These are phyloP conservation scores for Adansonia grandidieri DNA, from an alignment of 441 rosid species.

Conservation along the genomic window DNA sequence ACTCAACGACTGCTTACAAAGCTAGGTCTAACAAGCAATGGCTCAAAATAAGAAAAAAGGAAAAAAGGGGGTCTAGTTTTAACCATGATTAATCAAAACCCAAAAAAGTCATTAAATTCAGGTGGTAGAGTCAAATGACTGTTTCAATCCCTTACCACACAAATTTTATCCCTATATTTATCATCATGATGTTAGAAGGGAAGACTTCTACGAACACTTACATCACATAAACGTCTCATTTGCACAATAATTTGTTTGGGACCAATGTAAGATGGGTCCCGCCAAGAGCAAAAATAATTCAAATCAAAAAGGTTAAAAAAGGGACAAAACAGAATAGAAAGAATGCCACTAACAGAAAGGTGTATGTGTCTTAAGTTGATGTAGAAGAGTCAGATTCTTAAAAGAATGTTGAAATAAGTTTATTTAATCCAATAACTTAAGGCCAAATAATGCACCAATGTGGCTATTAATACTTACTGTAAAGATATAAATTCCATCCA, in stretches of 20 bases:
- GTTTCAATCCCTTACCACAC: conserved; percentile 2
- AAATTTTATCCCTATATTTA: not conserved
- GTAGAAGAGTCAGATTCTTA: not conserved
- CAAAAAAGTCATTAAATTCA: not conserved
- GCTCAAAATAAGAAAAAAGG: no score
- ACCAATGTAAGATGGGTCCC: conserved; percentile 19
- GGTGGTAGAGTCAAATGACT: no score
- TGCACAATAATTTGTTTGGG: not conserved
- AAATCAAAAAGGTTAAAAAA: conserved; percentile 6
- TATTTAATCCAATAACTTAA: conserved; percentile 15
- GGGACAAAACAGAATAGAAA: not conserved
- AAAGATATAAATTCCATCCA: conserved; percentile 98
- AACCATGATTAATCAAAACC: conserved; percentile 5
- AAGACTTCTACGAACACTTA: not conserved
- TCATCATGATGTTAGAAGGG: conserved; percentile 2
- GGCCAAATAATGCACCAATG: not conserved
- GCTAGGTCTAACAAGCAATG: not conserved
- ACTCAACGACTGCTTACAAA: not conserved
- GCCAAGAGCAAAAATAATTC: not conserved
- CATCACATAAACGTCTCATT: not conserved
- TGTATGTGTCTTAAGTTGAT: not conserved
- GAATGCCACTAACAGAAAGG: not conserved
- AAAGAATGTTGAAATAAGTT: not conserved
- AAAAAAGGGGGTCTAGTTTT: not conserved
- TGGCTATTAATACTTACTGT: conserved; percentile 56